Base-by-base conservation (phyloP, 805 yeast species). In the Starmerella vaccinii region DNA sequence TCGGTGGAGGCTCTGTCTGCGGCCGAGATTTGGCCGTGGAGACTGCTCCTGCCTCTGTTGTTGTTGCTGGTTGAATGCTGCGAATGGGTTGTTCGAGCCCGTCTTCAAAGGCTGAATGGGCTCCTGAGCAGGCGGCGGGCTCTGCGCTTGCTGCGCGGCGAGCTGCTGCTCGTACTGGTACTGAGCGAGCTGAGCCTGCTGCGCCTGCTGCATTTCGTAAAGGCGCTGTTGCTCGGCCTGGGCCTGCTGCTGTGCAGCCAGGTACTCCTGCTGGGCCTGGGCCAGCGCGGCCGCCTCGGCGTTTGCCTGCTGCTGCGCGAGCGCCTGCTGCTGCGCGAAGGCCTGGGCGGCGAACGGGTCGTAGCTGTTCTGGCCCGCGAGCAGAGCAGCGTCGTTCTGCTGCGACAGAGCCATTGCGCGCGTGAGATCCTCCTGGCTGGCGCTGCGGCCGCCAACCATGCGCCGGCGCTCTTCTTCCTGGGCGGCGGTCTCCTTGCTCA, bases 31-130 rank as follows among this genome's bases (percentile, higher is more conserved):
- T 57, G 80, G 68, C 4, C 86, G 86, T 59, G 69, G 71, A 50
- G 75, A 13, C 66, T 68, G 70, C 57, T 67, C 59, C 35, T 69
- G 66, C 60, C 53, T 63, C 52, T 57, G 62, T 51, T 55, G 59
- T 46, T 34, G 53, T 30, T 40, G 52, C 12, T 51, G 59, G 65
- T 50, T 63, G 50, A 55, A 55, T 15, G 57, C 53, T 0, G 90
- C 84, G 64, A 84, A 84, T 46, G 94, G 94, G 65, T 84, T 84
- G 65, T 84, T 83, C 18, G 84, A 72, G 2, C 88, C 87, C 40
- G 54, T 57, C 50, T 56, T 58, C 26, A 26, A 46, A 53, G 55
- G 64, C 44, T 66, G 75, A 41, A 66, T 64, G 37, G 51, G 52
- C 43, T 39, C 53, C 49, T 49, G 64, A 42, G 47, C 53, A 38